Base-by-base conservation (phyloP, 495 filamentous ascomycete species). In the Halenospora varia region DNA sequence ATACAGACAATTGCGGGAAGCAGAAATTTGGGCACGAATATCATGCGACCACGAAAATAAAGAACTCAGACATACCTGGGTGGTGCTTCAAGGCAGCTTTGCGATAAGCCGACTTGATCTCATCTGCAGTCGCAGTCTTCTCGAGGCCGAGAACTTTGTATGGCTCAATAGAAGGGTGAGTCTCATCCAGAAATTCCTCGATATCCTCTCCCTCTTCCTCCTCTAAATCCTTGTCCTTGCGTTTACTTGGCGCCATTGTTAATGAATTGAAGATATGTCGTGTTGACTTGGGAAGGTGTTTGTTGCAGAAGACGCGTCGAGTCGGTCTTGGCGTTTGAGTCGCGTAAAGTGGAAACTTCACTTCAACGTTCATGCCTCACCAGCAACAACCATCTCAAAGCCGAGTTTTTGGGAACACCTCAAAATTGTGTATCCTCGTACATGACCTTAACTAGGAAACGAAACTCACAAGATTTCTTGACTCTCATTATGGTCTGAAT, bases 21-120 rank as follows among this genome's bases (percentile, higher is more conserved):
- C 15, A 40, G 35, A 40, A 9, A 40, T 40, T 40, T 40, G n/a
- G n/a, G 29, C 29, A 35, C 13, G 29, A 59, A 85, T 81, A n/a
- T n/a, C n/a, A n/a, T 48, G 80, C 78, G 3, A 87, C 72, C 10
- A 19, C 17, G 39, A 51, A 42, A 54, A 59, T 25, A 19, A 24
- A 35, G 29, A 35, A 13, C 4, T 4, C 6, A 6, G 29, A 29
- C 72, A 84, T 87, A 79, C 95, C 93, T 20, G 94, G 94, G 70
- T 98, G 94, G 67, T 89, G 88, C 68, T 88, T 90, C 18, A 97
- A 77, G 0, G 95, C 90, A 11, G 90, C 86, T 66, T 88, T 90
- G 48, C 92, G 86, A 76, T 96, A 98, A 44, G 90, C 90, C 39
- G 82, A 81, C 57, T 92, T 89, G 69, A 98, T 82, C 57, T 96